Percentiles rank a stretch among this genome's conserved stretches.
These are phyloP conservation scores for Pichia rugopelliculosa DNA, from an alignment of 805 yeast genomes.

Conservation along the genomic window DNA sequence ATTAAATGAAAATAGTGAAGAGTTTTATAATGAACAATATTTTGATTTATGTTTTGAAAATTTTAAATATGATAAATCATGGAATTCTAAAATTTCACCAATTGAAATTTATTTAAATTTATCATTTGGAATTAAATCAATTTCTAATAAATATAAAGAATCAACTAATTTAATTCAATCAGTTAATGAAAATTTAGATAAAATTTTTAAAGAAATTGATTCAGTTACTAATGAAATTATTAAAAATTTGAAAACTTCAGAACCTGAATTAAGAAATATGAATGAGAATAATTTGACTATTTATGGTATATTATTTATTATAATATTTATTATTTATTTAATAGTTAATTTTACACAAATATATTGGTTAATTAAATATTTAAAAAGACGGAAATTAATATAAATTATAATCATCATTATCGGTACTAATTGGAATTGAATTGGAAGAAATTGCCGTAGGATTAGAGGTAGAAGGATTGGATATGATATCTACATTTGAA, in stretches of 20 bases:
- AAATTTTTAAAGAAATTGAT: conserved; percentile 19
- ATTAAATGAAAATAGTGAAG: conserved; percentile 7
- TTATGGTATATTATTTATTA: conserved; percentile 14
- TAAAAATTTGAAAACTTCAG: conserved; percentile 9
- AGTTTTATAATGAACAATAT: conserved; percentile 15
- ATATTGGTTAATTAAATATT: conserved; percentile 21
- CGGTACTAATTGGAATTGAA: conserved; percentile 23
- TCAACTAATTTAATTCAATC: conserved; percentile 10
- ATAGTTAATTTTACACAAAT: conserved; percentile 15
- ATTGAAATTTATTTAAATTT: conserved; percentile 17
- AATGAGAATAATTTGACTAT: conserved; percentile 22
- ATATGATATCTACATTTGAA: background rate
- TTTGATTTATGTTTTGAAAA: conserved; percentile 29
- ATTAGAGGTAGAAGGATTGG: background rate
- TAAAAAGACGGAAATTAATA: conserved; percentile 17
- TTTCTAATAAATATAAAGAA: conserved; percentile 17
- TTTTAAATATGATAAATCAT: conserved; percentile 23
- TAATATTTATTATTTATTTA: conserved; percentile 8
- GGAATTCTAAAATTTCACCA: conserved; percentile 17
- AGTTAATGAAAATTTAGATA: conserved; percentile 7
- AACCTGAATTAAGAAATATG: conserved; percentile 20
- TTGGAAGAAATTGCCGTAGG: background rate
- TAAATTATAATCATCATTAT: conserved; percentile 27
- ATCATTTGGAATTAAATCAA: conserved; percentile 23
- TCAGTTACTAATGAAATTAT: conserved; percentile 5